Evolutionary conservation across 163 green algal species (phyloP).

Genomic region (Prototheca stagnorum): DNA sequence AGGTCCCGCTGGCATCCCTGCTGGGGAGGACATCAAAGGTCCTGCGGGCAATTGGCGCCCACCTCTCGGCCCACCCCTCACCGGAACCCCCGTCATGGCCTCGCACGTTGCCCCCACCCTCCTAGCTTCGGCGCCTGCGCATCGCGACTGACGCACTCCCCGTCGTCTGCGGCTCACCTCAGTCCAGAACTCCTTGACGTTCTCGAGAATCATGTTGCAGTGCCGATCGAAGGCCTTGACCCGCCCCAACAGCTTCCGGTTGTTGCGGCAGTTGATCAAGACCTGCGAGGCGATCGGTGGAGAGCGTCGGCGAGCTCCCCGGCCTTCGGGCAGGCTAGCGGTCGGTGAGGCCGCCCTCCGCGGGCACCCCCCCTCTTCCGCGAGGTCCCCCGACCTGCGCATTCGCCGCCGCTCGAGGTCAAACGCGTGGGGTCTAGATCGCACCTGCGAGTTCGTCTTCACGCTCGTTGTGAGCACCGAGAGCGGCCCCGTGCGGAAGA

Average conservation of each 20-base stretch:
- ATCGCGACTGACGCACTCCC: too few species aligned
- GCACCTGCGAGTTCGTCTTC: conserved; percentile 89
- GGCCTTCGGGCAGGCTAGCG: not conserved
- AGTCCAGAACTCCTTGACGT: conserved; percentile 99
- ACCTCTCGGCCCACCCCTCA: too few species aligned
- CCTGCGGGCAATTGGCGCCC: too few species aligned
- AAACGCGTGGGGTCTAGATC: not conserved
- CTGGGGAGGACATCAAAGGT: too few species aligned
- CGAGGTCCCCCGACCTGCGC: too few species aligned
- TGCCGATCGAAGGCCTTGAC: conserved; percentile 98
- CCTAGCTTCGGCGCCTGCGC: not conserved
- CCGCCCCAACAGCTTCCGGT: conserved; percentile 88
- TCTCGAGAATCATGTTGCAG: conserved; percentile 99
- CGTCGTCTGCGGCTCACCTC: too few species aligned
- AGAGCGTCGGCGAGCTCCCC: not conserved
- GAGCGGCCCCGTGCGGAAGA: conserved; percentile 82
- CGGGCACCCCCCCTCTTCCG: not conserved
- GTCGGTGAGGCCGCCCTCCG: too few species aligned
- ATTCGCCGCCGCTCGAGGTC: not conserved
- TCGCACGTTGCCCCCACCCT: not conserved
- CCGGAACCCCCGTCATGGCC: too few species aligned
- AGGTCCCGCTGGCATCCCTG: too few species aligned
- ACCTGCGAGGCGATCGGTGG: conserved; percentile 41
- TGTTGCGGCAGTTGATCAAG: conserved; percentile 99
- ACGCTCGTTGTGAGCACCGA: conserved; percentile 90